phyloP scores from a whole-genome alignment of 495 filamentous ascomycete genomes.

The Aspergillus hancockii region DNA sequence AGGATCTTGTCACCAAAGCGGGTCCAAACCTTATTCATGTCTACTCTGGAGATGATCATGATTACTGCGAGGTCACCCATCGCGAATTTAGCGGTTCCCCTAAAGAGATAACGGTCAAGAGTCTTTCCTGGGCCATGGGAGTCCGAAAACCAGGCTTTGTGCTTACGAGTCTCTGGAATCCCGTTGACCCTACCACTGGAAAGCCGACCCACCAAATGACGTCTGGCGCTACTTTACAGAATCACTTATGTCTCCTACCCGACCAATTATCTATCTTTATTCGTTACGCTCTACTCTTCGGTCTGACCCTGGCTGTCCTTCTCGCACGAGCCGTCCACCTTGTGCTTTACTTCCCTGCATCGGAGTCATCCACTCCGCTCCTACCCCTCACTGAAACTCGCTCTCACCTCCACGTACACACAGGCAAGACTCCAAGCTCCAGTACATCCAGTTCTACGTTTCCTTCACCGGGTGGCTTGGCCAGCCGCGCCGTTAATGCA shows the following conservation, averaged over 20 bases:
- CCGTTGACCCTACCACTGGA: conserved; percentile 64
- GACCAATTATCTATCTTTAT: conserved; percentile 83
- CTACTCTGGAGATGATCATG: conserved; percentile 97
- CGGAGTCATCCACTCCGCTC: conserved; percentile 23
- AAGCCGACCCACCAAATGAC: conserved; percentile 47
- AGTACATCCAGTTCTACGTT: conserved; percentile 43
- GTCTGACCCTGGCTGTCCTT: conserved; percentile 60
- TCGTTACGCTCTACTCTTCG: conserved; percentile 65
- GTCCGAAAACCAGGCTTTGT: conserved; percentile 85
- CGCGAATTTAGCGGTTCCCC: conserved; percentile 65
- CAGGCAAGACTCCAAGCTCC: conserved; percentile 33
- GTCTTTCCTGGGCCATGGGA: conserved; percentile 95
- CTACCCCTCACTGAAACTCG: conserved; percentile 42
- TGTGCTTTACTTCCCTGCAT: conserved; percentile 21
- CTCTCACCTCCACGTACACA: conserved; percentile 11
- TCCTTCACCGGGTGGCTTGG: conserved; percentile 30
- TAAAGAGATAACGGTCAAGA: conserved; percentile 92
- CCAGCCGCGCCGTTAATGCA: conserved; percentile 33
- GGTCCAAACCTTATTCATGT: conserved; percentile 71
- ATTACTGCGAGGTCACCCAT: conserved; percentile 91
- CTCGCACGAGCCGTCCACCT: conserved; percentile 61
- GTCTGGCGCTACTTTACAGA: conserved; percentile 65
- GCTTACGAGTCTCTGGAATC: conserved; percentile 89
- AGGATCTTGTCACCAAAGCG: conserved; percentile 67
- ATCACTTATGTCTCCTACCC: conserved; percentile 87